These are phyloP conservation scores for Dictyostelium intermedium DNA, from an alignment of 78 protist species.

Conservation along the genomic window DNA sequence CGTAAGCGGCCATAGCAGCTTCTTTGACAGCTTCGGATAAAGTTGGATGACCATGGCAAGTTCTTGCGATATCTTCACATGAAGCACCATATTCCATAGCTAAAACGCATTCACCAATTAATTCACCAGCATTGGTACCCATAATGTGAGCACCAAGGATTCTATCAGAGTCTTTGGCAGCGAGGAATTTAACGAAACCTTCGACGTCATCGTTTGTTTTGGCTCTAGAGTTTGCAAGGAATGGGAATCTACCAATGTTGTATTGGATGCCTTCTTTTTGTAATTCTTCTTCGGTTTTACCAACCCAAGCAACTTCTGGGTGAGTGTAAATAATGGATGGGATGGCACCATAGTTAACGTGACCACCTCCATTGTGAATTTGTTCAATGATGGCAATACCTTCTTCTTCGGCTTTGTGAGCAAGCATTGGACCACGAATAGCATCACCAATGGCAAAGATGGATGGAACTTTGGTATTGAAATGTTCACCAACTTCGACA, in stretches of 20 bases:
- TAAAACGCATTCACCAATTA: constrained; percentile 95
- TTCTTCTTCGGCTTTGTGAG: constrained; percentile 99
- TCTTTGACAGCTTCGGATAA: constrained; percentile 98
- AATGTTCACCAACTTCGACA: constrained; percentile 87
- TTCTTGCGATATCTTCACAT: constrained; percentile 95
- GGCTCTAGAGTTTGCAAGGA: constrained; percentile 98
- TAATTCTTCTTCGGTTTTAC: constrained; percentile 98
- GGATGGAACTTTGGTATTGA: constrained; percentile 88
- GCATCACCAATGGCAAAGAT: constrained; percentile 99
- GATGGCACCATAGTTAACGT: constrained; percentile 98
- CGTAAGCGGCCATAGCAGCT: constrained; percentile 92
- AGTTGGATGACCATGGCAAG: constrained; percentile 99
- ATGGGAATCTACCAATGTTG: constrained; percentile 96
- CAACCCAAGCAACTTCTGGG: constrained; percentile 99
- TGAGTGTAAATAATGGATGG: constrained; percentile 99
- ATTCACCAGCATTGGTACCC: constrained; percentile 94
- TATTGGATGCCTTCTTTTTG: constrained; percentile 89
- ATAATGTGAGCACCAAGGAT: constrained; percentile 96
- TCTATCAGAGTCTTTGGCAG: constrained; percentile 90
- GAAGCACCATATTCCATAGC: constrained; percentile 97
- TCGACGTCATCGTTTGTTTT: constrained; percentile 91
- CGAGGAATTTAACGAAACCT: constrained; percentile 96
- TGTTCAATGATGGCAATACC: constrained; percentile 93
- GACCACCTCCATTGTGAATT: constrained; percentile 90
- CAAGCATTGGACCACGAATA: constrained; percentile 99